Evolutionary conservation across 192 early-diverging fungal genomes (phyloP), one percentile per base, ranked within the genome.

Genomic region (Irineochytrium annulatum): DNA sequence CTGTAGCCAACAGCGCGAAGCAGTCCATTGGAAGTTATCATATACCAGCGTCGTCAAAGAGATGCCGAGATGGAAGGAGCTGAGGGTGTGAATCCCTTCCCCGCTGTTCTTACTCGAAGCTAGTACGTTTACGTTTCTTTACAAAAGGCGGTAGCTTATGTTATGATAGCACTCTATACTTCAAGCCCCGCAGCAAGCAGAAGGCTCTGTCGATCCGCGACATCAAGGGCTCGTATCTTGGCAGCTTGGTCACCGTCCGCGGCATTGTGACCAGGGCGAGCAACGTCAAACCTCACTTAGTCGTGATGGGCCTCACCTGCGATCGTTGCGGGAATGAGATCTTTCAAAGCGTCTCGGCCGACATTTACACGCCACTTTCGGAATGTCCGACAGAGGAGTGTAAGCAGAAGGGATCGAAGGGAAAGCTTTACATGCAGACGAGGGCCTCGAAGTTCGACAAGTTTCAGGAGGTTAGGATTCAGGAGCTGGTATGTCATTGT

Each of bases 391-490:
- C 87, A 29, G 72, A 78, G 54, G 82, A 81, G 44, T 98, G 95
- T 74, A 85, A 85, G 53, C 83, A 67, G 30, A 91, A 95, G 67
- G 82, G 81, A 16, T 74, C 80, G 34, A 87, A 85, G 57, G 95
- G 95, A 16, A 83, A 85, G 52, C 80, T 98, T 45, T 84, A 90
- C 68, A 80, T 88, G 81, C 93, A 95, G 68, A 95, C 91, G 6
- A 86, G 94, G 52, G 91, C 89, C 26, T 91, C 84, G 59, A 92
- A 94, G 57, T 93, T 98, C 62, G 64, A 92, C 69, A 86, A 88
- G 60, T 96, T 95, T 77, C 95, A 98, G 73, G 95, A 98, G 71
- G 88, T 96, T 62, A 92, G 91, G 70, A 62, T 98, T 49, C 95
- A 98, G 74, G 95, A 98, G 70, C 70, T 94, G 80, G 89, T 91